Evolutionary conservation across 441 rosid genomes (phyloP).

Genomic region (Omphalea diandra): DNA sequence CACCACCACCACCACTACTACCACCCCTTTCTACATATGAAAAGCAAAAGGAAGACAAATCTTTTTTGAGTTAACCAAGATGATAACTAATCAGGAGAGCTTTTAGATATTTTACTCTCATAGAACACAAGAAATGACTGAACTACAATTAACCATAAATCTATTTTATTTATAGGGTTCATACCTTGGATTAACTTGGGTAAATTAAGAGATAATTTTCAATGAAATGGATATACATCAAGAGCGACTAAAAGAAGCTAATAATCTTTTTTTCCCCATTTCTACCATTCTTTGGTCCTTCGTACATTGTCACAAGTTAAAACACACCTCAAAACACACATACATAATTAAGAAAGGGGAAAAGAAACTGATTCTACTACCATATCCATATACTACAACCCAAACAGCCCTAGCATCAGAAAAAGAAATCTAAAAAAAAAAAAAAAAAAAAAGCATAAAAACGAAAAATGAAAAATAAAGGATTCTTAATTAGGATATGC

Average conservation of each 20-base stretch:
- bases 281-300: constrained; percentile 24
- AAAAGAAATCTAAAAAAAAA: constrained; percentile 14
- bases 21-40: not conserved
- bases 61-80: constrained; percentile 17
- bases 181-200: no score
- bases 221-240: no score
- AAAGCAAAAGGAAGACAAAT: not conserved
- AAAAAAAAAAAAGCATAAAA: constrained; percentile 9
- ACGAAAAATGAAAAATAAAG: not conserved
- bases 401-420: constrained; percentile 25
- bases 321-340: constrained; percentile 40
- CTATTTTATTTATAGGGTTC: not conserved
- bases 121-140: not conserved
- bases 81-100: not conserved
- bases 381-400: constrained; percentile 44
- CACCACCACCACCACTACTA: no score
- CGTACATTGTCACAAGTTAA: constrained; percentile 35
- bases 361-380: constrained; percentile 31
- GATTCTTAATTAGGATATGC: constrained; percentile 49
- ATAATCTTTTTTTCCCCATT: constrained; percentile 23
- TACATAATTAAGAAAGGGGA: constrained; percentile 15
- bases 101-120: not conserved
- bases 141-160: not conserved
- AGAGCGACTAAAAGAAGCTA: constrained; percentile 7
- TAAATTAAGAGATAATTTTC: no score